phyloP scores from a whole-genome alignment of 495 filamentous ascomycete genomes.

The Extremus antarcticus region DNA sequence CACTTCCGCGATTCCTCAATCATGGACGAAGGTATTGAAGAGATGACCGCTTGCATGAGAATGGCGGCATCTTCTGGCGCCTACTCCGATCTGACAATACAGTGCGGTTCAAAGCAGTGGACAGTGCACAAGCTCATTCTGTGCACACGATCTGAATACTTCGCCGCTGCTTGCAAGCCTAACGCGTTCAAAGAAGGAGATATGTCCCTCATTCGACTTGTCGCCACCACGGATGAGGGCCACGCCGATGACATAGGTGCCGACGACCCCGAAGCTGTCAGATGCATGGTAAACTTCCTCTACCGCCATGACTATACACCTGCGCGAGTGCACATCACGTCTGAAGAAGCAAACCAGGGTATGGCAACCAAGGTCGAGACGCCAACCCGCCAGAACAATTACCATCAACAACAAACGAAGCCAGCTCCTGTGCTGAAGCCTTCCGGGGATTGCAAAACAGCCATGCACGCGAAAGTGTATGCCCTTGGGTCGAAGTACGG shows the following conservation, averaged over 20 bases:
- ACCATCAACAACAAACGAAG: too few relatives aligned
- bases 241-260: neutral
- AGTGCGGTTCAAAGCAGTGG: neutral
- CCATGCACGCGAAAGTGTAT: slow-evolving; percentile 13
- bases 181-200: neutral
- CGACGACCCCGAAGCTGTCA: slow-evolving; percentile 10
- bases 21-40: neutral
- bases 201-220: neutral
- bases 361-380: neutral
- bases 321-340: neutral
- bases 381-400: neutral
- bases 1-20: neutral
- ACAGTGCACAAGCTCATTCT: neutral
- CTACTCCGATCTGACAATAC: neutral
- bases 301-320: slow-evolving; percentile 10
- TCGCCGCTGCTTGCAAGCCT: neutral
- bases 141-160: neutral
- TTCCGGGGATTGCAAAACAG: neutral
- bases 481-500: slow-evolving; percentile 5
- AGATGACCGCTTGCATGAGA: too few relatives aligned
- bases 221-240: neutral
- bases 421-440: neutral
- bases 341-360: neutral
- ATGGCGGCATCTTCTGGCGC: too few relatives aligned
- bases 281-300: slow-evolving; percentile 8